Evolutionary conservation across 2,329 filamentous ascomycete species (phyloP), one percentile per base, ranked within the genome.

Genomic region (Remersonia thermophila): DNA sequence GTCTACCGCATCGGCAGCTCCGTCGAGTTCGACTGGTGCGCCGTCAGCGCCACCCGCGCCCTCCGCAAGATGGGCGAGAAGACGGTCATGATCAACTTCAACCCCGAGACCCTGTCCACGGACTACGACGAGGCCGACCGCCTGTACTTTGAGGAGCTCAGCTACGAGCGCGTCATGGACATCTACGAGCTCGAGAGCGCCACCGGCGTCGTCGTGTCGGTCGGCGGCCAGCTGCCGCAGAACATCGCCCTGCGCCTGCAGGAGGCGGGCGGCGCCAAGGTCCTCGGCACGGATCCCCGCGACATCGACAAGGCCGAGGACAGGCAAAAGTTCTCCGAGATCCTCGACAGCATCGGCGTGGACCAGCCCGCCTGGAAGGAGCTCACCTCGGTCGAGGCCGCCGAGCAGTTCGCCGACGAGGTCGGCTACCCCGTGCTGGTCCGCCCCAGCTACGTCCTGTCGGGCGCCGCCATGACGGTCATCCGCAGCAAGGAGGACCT

Each of bases 291-390:
- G 1, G 75, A 96, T 52, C 91, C 91, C 27, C 71, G 78, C 53
- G 85, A 96, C 54, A 98, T 98, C 48, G 91, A 98, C 71, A 93
- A 87, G 67, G 91, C 91, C 32, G 91, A 98, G 63, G 87, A 98
- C 58, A 78, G 91, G 55, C 87, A 96, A 61, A 96, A 98, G 62
- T 98, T 98, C 69, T 95, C 89, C 15, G 82, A 87, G 53, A 96
- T 96, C 46, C 72, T 98, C 31, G 91, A 98, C 60, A 93, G 83
- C 59, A 95, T 96, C 51, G 89, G 87, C 41, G 78, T 98, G 38
- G 89, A 96, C 57, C 91, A 98, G 63, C 91, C 91, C 26, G 86
- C 85, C 8, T 98, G 91, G 91, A 94, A 93, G 62, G 91, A 98
- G 59, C 76, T 96, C 27, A 93, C 83, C 20, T 95, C 84, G 12